Conservation (phyloP, 768 basidiomycete genomes). For the Cubamyces sp. region DNA sequence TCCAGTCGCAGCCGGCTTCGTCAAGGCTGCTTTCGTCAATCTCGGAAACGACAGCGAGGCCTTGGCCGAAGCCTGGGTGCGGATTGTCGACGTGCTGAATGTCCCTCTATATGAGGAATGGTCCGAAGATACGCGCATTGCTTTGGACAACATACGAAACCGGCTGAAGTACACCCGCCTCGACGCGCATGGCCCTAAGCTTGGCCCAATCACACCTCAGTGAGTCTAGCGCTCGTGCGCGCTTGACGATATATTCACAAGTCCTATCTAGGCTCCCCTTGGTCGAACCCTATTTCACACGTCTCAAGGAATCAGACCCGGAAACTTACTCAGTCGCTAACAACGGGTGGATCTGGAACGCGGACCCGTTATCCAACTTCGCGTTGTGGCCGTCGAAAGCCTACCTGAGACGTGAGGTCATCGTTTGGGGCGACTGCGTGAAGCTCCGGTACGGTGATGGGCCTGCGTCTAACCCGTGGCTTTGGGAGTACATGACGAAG, state of each 20-base stretch:
- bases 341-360: conserved; percentile 99
- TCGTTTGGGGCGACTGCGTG: conserved; percentile 98
- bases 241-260: background rate
- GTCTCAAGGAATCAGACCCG: conserved; percentile 59
- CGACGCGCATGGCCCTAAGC: conserved; percentile 80
- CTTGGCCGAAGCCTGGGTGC: conserved; percentile 73
- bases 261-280: conserved; percentile 65
- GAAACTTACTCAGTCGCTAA: conserved; percentile 83
- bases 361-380: conserved; percentile 93
- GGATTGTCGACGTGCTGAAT: conserved; percentile 85
- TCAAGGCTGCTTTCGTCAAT: conserved; percentile 66
- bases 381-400: conserved; percentile 91
- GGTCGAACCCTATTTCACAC: conserved; percentile 92
- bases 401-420: conserved; percentile 94
- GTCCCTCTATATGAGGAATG: conserved; percentile 86
- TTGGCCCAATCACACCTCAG: conserved; percentile 79
- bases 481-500: conserved; percentile 88
- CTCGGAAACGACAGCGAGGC: conserved; percentile 49
- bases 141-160: conserved; percentile 74
- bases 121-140: conserved; percentile 78
- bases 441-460: conserved; percentile 91
- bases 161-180: conserved; percentile 81
- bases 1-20: conserved; percentile 69
- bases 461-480: conserved; percentile 85
- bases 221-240: conserved; percentile 40